phyloP scores from a whole-genome alignment of 768 basidiomycete species.

The Leccinum ochraceum region DNA sequence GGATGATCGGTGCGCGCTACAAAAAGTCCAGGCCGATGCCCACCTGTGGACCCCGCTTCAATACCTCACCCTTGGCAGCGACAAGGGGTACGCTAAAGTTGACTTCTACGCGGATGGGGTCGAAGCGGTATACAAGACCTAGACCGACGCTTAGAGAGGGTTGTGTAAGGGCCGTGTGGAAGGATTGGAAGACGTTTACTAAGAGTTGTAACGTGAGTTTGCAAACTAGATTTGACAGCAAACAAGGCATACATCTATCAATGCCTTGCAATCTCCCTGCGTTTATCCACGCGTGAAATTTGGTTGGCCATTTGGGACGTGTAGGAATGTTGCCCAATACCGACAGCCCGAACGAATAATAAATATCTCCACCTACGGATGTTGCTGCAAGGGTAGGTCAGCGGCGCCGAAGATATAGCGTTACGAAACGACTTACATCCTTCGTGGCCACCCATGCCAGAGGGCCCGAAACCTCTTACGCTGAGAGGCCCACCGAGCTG shows the following conservation, averaged over 20 bases:
- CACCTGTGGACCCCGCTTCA: slow-evolving; percentile 71
- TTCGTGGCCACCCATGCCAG: slow-evolving; percentile 78
- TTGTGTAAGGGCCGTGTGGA: slow-evolving; percentile 19
- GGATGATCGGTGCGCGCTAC: slow-evolving; percentile 30
- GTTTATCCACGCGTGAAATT: slow-evolving; percentile 79
- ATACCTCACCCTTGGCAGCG: slow-evolving; percentile 63
- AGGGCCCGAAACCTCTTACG: slow-evolving; percentile 73
- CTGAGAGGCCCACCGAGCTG: slow-evolving; percentile 92
- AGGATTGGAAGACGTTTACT: slow-evolving; percentile 15
- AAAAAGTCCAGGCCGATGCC: slow-evolving; percentile 83
- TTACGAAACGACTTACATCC: slow-evolving; percentile 47
- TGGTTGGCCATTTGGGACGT: slow-evolving; percentile 83
- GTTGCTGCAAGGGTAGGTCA: slow-evolving; percentile 53
- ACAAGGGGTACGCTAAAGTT: slow-evolving; percentile 86
- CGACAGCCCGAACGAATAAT: slow-evolving; percentile 77
- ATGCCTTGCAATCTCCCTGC: slow-evolving; percentile 71
- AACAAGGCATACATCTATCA: slow-evolving; percentile 49
- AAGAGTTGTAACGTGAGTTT: neutral
- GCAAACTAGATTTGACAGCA: neutral
- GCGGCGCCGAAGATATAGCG: neutral
- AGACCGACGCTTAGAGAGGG: slow-evolving; percentile 78
- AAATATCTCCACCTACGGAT: slow-evolving; percentile 80
- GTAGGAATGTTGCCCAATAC: slow-evolving; percentile 71
- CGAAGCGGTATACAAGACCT: slow-evolving; percentile 81
- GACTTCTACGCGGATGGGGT: slow-evolving; percentile 82